These are phyloP conservation scores for Quercus engelmannii DNA, from an alignment of 306 rosid species.

Conservation along the genomic window DNA sequence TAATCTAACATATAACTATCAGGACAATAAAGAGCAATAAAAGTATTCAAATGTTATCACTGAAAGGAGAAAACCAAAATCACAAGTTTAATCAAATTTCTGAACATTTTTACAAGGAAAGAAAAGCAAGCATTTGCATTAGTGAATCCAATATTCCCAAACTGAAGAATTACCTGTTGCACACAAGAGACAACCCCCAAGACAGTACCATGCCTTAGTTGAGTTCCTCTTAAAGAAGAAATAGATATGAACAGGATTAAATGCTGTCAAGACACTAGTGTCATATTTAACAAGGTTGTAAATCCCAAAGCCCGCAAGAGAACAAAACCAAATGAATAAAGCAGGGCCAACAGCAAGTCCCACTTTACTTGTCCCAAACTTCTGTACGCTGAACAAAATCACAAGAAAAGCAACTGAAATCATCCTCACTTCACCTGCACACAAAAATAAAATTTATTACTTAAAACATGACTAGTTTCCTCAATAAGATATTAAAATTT, in stretches of 20 bases:
- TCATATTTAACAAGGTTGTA: conserved; percentile 86
- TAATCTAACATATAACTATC: background rate
- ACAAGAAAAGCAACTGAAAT: conserved; percentile 85
- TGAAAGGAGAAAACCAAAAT: background rate
- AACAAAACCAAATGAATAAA: conserved; percentile 91
- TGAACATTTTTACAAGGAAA: conserved; percentile 12
- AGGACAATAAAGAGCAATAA: background rate
- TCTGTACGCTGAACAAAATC: conserved; percentile 89
- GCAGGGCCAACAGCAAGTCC: conserved; percentile 96
- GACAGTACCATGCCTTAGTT: conserved; percentile 90
- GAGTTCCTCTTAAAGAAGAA: conserved; percentile 95
- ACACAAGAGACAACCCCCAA: conserved; percentile 95
- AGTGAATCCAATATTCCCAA: conserved; percentile 14
- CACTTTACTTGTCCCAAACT: conserved; percentile 92
- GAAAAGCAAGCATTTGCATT: conserved; percentile 17
- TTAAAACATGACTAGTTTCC: background rate
- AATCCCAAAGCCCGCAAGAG: conserved; percentile 77
- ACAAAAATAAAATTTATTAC: conserved; percentile 15
- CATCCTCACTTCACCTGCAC: conserved; percentile 89
- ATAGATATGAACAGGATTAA: conserved; percentile 84
- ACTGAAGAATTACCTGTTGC: conserved; percentile 72
- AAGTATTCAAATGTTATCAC: background rate
- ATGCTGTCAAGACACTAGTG: conserved; percentile 70
- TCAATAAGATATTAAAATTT: background rate
- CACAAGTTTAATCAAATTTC: conserved; percentile 5